Evolutionary conservation across 495 filamentous ascomycete species (phyloP), one percentile per base, ranked within the genome.

Genomic region (Cercophora scortea): DNA sequence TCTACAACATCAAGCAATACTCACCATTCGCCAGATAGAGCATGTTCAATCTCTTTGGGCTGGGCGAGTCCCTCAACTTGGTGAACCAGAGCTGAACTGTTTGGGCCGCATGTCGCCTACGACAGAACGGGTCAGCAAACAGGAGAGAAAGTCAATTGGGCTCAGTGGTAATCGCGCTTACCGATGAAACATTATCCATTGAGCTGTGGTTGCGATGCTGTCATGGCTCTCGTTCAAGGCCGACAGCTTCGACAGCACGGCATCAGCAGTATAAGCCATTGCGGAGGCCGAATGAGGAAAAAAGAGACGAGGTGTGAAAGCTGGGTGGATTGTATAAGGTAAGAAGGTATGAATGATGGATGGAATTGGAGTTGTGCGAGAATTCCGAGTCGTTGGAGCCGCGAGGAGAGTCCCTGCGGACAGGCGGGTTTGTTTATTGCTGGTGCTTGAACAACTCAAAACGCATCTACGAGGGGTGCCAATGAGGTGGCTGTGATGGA

Each of bases 161-260:
- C 25, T 0, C 7, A 2, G 3, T 18, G 40, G 11, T 38, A 15
- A 15, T 40, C 43, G 44, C n/a, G 52, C 71, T 60, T 86, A 95
- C 91, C 90, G 84, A 71, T 99, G 90, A 66, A 97, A 99, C 86
- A 97, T 90, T 51, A 99, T 88, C 94, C 94, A 99, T 85, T 96
- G 91, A 42, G 90, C 86, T 47, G 94, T 90, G 45, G 88, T 87
- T 44, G 94, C 89, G 60, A 97, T 95, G 71, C 88, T 89, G 59
- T 97, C 93, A 65, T 97, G 90, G 11, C 88, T 90, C 73, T 98
- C 93, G 71, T 95, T 95, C 44, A 99, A 79, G 39, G 89, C 85
- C 32, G 90, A 93, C 32, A 99, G 84, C 79, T 96, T 96, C 45
- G 93, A 87, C 58, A 87, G 81, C 17, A 97, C 89, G 33, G 88